Evolutionary conservation across 139 green algal species (phyloP).

Genomic region (Tetraselmis chui): DNA sequence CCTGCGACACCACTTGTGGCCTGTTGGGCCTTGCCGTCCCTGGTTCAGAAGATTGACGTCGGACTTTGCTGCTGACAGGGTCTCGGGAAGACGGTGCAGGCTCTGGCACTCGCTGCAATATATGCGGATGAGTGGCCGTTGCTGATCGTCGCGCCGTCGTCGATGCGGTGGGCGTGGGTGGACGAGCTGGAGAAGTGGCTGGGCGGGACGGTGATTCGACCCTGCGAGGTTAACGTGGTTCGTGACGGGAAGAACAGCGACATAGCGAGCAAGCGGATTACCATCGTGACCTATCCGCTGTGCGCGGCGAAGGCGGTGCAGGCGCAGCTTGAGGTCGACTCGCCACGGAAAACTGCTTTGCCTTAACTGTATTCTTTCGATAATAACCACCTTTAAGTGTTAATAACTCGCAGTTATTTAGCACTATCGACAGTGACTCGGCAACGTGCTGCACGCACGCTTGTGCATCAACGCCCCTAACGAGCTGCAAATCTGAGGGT

Average conservation of each 20-base stretch:
- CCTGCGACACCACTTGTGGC: too few species aligned
- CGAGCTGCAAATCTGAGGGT: too few species aligned
- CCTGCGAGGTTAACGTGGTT: conserved; percentile 11
- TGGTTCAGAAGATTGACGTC: too few species aligned
- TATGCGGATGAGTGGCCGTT: conserved; percentile 40
- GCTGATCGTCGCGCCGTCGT: conserved; percentile 2
- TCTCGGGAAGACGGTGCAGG: conserved; percentile 80
- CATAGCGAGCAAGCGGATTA: not conserved
- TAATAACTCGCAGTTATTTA: too few species aligned
- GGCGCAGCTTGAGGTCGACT: not conserved
- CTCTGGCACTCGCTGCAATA: conserved; percentile 47
- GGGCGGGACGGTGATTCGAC: not conserved
- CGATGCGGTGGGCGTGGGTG: conserved; percentile 18
- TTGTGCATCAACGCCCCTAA: too few species aligned
- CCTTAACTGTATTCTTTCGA: too few species aligned
- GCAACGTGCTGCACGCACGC: too few species aligned
- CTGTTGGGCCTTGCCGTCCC: too few species aligned
- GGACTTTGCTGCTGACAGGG: conserved; percentile 55
- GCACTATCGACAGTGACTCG: too few species aligned
- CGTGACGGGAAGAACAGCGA: conserved; percentile 12
- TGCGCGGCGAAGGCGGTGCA: not conserved
- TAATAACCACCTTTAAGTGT: too few species aligned
- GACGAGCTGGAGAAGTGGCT: conserved; percentile 23
- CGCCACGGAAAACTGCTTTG: too few species aligned
- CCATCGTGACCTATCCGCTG: conserved; percentile 1